Evolutionary conservation across 2,329 filamentous ascomycete species (phyloP), one percentile per base, ranked within the genome.

Genomic region (Fusarium tupiense): DNA sequence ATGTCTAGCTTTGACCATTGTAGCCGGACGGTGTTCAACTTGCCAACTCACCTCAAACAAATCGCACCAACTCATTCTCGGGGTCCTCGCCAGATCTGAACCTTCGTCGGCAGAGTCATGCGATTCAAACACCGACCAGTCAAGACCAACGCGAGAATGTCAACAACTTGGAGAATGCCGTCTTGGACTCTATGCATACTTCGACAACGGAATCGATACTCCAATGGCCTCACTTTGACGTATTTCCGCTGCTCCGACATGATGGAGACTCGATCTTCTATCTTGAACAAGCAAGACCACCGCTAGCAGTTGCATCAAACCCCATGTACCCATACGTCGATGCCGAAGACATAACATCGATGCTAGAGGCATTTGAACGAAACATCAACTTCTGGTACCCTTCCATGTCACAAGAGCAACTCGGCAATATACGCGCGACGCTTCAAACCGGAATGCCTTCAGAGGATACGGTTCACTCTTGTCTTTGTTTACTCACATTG

Each of bases 371-470:
- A 0, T 89, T 89, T 52, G 82, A 86, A 67, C 77, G 79, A 6
- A 84, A 82, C 40, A 80, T 88, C 47, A 89, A 88, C 75, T 88
- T 88, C 54, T 88, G 86, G 85, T 88, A 88, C 63, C 87, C 86
- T 0, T 87, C 85, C 11, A 83, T 87, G 80, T 85, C 86, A 1
- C 81, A 81, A 49, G 66, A 71, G 1, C 85, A 84, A 33, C 75
- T 87, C 2, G 71, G 80, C 3, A 74, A 72, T 29, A 77, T 84
- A 9, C 79, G 82, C 12, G 53, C 62, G 1, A 79, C 79, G 5
- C 76, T 87, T 4, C 67, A 79, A 8, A 75, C 72, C 2, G 83
- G 82, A 0, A 80, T 81, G 12, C 79, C 83, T 0, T 80, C 81
- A 8, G 83, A 85, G 7, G 80, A 85, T 41, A 80, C 76, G 7